phyloP scores from a whole-genome alignment of 1,139 yeast genomes.

The Hansenula sp. region DNA sequence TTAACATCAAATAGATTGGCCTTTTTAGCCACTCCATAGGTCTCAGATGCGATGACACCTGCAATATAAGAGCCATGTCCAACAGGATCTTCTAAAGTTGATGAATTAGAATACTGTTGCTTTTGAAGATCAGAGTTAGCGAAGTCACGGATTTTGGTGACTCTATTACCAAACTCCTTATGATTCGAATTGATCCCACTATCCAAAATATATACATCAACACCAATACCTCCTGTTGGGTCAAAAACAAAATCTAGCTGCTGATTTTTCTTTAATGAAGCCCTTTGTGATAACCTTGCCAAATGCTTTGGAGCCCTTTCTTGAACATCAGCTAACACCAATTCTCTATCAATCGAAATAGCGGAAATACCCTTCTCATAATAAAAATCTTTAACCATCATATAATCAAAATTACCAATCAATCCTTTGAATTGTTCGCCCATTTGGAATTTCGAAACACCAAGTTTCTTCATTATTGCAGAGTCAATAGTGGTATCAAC shows the following conservation, averaged over 20 bases:
- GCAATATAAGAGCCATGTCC: conserved; percentile 49
- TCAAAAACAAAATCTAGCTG: conserved; percentile 23
- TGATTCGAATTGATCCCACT: conserved; percentile 37
- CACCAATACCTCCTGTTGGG: conserved; percentile 36
- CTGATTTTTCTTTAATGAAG: conserved; percentile 20
- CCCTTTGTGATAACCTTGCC: conserved; percentile 39
- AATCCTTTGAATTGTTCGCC: conserved; percentile 24
- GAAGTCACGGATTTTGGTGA: conserved; percentile 26
- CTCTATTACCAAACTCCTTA: conserved; percentile 32
- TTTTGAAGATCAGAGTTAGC: conserved; percentile 16
- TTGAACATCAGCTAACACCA: conserved; percentile 29
- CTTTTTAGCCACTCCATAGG: conserved; percentile 63
- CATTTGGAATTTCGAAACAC: conserved; percentile 18
- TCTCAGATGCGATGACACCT: conserved; percentile 57
- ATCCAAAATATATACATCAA: conserved; percentile 39
- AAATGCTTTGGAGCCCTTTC: conserved; percentile 46
- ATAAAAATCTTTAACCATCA: conserved; percentile 17
- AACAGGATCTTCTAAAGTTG: conserved; percentile 25
- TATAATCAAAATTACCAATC: conserved; percentile 23
- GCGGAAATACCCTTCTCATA: conserved; percentile 23
- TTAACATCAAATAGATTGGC: conserved; percentile 57
- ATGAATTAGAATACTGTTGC: conserved; percentile 3
- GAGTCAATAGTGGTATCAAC: conserved; percentile 3
- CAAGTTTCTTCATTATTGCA: conserved; percentile 9
- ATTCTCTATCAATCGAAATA: conserved; percentile 25